A percentile compares a stretch with the other conserved stretches of the same genome.
Evolutionary conservation across 164 flowering plant species (phyloP).

Genomic region (Warburgia ugandensis): DNA sequence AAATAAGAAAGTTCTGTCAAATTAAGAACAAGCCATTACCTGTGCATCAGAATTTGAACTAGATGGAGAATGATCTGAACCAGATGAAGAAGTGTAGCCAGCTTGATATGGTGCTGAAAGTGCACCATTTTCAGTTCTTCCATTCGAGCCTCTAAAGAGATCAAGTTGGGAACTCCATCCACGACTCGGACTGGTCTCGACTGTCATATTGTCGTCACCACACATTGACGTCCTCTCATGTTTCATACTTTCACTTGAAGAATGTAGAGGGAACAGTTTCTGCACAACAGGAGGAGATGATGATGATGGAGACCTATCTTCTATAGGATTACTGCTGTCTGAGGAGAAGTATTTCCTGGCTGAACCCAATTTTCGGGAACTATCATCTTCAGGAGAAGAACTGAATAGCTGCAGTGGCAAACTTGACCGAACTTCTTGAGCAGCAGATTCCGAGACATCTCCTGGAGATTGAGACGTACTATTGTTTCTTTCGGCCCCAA

Average conservation of each 20-base stretch:
- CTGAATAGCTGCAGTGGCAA: constrained; percentile 62
- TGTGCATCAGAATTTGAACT: constrained; percentile 68
- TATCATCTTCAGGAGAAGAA: constrained; percentile 62
- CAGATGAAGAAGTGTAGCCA: constrained; percentile 71
- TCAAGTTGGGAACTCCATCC: constrained; percentile 44
- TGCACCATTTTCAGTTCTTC: constrained; percentile 27
- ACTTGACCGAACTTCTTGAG: constrained; percentile 33
- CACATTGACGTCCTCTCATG: constrained; percentile 29
- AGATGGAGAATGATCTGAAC: constrained; percentile 85
- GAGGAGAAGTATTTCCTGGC: constrained; percentile 72
- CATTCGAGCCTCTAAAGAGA: constrained; percentile 45
- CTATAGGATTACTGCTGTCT: constrained; percentile 73
- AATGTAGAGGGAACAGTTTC: constrained; percentile 58
- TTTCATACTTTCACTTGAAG: too few species aligned
- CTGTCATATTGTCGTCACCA: constrained; percentile 28
- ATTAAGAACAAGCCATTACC: constrained; percentile 27
- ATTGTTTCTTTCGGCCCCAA: constrained; percentile 53
- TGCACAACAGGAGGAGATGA: constrained; percentile 68
- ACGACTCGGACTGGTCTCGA: constrained; percentile 28
- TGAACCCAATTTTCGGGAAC: constrained; percentile 46
- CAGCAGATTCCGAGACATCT: constrained; percentile 48
- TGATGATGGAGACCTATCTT: constrained; percentile 72
- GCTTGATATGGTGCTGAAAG: constrained; percentile 48
- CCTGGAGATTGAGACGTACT: constrained; percentile 40
- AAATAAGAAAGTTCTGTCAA: background rate